Conservation (phyloP, 2,329 filamentous ascomycete species). For the Beauveria bassiana region DNA sequence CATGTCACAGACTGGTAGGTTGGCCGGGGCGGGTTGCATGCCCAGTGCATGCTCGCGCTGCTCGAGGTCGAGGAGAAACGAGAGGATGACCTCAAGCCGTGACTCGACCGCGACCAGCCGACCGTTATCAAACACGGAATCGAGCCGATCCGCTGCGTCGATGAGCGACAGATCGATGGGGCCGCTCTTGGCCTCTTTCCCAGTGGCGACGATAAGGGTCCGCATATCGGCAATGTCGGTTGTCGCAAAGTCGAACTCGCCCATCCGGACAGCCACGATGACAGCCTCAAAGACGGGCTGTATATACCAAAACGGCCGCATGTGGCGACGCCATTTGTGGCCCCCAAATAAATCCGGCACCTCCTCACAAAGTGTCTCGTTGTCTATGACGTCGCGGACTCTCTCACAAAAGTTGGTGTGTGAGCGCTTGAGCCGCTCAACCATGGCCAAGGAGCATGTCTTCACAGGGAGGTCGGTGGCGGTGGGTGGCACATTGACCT, state of each 20-base stretch:
- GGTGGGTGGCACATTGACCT: neutral
- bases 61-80: no score
- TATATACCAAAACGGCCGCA: neutral
- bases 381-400: neutral
- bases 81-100: no score
- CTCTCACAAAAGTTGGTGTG: neutral
- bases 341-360: neutral
- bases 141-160: no score
- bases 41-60: no score
- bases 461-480: neutral
- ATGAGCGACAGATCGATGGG: no score
- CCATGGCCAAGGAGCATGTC: neutral
- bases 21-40: no score
- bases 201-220: neutral
- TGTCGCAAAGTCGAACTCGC: neutral
- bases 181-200: neutral
- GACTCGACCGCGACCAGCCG: no score
- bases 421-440: neutral
- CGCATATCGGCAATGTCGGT: neutral
- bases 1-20: no score
- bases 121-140: no score
- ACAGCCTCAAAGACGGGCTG: neutral
- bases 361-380: neutral
- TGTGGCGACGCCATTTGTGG: neutral
- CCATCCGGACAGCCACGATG: neutral